A percentile compares a stretch with the other conserved stretches of the same genome.
These are phyloP conservation scores for Talaromyces sp. DNA, from an alignment of 2,329 filamentous ascomycete species.

Conservation along the genomic window DNA sequence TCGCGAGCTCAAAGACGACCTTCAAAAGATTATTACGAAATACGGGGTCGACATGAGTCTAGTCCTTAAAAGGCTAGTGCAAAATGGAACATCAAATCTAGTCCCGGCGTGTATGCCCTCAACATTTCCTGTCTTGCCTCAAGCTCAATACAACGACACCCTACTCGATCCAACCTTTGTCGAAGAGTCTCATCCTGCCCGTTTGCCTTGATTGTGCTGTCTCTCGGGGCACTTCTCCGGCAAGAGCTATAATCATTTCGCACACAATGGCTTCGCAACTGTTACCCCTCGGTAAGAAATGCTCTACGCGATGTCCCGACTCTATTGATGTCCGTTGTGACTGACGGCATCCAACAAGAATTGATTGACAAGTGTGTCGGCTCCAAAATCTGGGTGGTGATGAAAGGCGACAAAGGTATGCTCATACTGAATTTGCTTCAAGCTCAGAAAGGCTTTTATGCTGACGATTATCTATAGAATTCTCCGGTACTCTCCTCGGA, in stretches of 20 bases:
- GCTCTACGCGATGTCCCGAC: background rate
- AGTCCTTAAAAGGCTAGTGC: conserved; percentile 13
- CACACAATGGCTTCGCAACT: conserved; percentile 66
- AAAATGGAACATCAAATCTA: conserved; percentile 8
- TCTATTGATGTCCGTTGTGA: background rate
- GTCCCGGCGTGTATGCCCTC: conserved; percentile 1
- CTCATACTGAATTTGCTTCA: background rate
- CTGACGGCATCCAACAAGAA: conserved; percentile 54
- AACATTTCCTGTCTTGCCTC: background rate
- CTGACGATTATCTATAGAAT: conserved; percentile 58
- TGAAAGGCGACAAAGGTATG: conserved; percentile 97
- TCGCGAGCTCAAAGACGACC: background rate
- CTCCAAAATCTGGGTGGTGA: conserved; percentile 96
- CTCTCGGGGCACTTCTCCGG: background rate
- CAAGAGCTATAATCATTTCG: conserved; percentile 1
- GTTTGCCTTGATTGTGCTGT: background rate
- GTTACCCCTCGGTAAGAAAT: conserved; percentile 61
- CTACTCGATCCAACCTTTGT: background rate
- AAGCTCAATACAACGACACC: background rate
- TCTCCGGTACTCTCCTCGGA: conserved; percentile 86
- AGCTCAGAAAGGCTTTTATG: background rate
- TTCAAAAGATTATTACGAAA: background rate
- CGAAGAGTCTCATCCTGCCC: background rate
- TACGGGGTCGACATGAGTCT: background rate
- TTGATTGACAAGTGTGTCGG: conserved; percentile 99